Percentiles rank a stretch among this genome's conserved stretches.
These are phyloP conservation scores for Colletotrichum tanaceti DNA, from an alignment of 2,329 filamentous ascomycete genomes.

Conservation along the genomic window DNA sequence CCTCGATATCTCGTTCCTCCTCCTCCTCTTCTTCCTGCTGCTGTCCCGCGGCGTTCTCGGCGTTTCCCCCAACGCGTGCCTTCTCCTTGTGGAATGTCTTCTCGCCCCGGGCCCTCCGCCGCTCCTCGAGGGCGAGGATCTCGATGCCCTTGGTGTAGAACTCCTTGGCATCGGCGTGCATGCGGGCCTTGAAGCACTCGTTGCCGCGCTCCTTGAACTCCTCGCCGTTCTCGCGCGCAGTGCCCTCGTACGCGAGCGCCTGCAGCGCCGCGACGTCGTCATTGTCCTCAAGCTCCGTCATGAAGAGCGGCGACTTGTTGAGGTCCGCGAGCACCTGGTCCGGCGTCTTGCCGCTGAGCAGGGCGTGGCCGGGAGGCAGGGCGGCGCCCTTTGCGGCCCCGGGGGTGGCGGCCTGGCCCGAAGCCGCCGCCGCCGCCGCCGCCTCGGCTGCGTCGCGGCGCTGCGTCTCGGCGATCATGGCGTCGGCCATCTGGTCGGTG, in stretches of 20 bases:
- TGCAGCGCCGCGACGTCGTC: conserved; percentile 86
- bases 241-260: conserved; percentile 93
- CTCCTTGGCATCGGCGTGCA: conserved; percentile 86
- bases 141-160: conserved; percentile 91
- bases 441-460: conserved; percentile 13
- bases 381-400: conserved; percentile 51
- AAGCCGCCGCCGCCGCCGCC: conserved; percentile 15
- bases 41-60: no score
- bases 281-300: conserved; percentile 93
- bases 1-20: conserved; percentile 54
- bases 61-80: background rate
- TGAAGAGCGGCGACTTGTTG: conserved; percentile 84
- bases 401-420: conserved; percentile 34
- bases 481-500: conserved; percentile 54
- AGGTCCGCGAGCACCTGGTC: conserved; percentile 68
- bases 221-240: conserved; percentile 81
- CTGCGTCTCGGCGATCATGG: conserved; percentile 43
- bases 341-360: conserved; percentile 56
- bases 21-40: conserved; percentile 41
- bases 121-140: conserved; percentile 74
- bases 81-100: conserved; percentile 38
- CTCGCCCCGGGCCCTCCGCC: conserved; percentile 59
- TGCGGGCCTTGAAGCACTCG: conserved; percentile 79
- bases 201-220: conserved; percentile 95
- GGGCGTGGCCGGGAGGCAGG: conserved; percentile 59